Evolutionary conservation across 441 rosid species (phyloP), one percentile per base, ranked within the genome.

Genomic region (Pelargonium australe): DNA sequence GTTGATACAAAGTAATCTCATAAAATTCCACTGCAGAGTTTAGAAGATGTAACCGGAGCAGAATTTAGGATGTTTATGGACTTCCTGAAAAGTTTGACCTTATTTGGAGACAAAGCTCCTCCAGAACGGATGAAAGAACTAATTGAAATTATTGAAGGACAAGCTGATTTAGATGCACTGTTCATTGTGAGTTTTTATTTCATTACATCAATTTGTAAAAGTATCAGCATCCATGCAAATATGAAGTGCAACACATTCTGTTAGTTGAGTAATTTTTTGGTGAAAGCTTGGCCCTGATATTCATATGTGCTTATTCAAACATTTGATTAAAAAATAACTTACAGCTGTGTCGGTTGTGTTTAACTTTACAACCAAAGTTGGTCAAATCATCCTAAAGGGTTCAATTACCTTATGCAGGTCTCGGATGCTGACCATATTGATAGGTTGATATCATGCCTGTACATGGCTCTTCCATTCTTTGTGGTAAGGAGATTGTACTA

Each of bases 11-110:
- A 17, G 19, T 63, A 44, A 76, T 72, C 72, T 72, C 51, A n/a
- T 17, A 51, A 73, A 53, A 70, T 78, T 71, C 64, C 58, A 68
- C 74, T 65, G 69, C 84, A 95, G 99, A 86, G 98, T 78, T 80
- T 90, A 73, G 91, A 80, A 84, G 98, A 92, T 83, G 96, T 95
- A 74, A 91, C 97, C 68, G 99, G 95, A 74, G 90, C 88, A 34
- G 99, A 95, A 68, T 95, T 95, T 75, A 89, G 87, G 79, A 95
- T 95, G 99, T 95, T 95, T 75, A 89, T 92, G 95, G 99, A 95
- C 77, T 95, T 95, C 84, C 76, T 95, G 73, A 92, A 85, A 81
- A 81, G 85, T 78, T 85, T 95, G 80, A 89, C 81, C 81, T 83
- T 95, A 74, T 92, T 90, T 85, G 99, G 99, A 72, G 96, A 82